Evolutionary conservation across 2,329 filamentous ascomycete genomes (phyloP).

Genomic region (Pseudogymnoascus sp.): DNA sequence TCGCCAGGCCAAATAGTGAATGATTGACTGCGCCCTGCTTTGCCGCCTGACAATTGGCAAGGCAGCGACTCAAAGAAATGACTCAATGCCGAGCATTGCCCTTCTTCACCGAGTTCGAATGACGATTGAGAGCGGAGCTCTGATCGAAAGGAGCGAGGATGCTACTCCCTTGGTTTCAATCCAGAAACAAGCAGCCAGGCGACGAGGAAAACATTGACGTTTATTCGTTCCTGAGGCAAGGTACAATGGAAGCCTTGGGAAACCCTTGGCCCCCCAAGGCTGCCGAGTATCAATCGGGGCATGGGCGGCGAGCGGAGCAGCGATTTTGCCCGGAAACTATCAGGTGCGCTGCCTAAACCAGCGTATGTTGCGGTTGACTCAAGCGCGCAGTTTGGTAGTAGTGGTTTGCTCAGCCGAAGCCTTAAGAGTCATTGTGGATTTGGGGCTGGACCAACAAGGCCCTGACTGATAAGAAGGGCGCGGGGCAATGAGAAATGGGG

Average conservation of each 20-base stretch:
- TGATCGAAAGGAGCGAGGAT: conserved; percentile 1
- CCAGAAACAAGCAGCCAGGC: conserved; percentile 5
- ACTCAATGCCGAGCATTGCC: conserved; percentile 1
- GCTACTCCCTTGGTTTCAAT: conserved; percentile 5
- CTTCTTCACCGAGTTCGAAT: background rate
- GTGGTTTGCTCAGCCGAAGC: background rate
- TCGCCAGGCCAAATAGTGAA: background rate
- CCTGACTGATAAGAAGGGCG: conserved; percentile 1
- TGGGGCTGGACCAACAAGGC: background rate
- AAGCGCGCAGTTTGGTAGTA: background rate
- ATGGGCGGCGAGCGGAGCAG: background rate
- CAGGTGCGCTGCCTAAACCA: conserved; percentile 5
- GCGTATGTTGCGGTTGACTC: conserved; percentile 3
- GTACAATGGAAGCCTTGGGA: conserved; percentile 6
- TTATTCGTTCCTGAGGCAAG: conserved; percentile 8
- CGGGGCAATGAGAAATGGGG: background rate
- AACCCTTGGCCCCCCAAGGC: conserved; percentile 1
- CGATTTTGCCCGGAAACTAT: background rate
- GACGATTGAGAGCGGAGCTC: conserved; percentile 2
- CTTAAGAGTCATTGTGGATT: conserved; percentile 3
- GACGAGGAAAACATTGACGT: conserved; percentile 3
- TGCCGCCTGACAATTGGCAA: conserved; percentile 1
- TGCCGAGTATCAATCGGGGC: conserved; percentile 6
- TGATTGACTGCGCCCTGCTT: conserved; percentile 1
- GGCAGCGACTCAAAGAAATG: conserved; percentile 8